Evolutionary conservation across 805 yeast genomes (phyloP).

Genomic region (Pachysolen tannophilus): DNA sequence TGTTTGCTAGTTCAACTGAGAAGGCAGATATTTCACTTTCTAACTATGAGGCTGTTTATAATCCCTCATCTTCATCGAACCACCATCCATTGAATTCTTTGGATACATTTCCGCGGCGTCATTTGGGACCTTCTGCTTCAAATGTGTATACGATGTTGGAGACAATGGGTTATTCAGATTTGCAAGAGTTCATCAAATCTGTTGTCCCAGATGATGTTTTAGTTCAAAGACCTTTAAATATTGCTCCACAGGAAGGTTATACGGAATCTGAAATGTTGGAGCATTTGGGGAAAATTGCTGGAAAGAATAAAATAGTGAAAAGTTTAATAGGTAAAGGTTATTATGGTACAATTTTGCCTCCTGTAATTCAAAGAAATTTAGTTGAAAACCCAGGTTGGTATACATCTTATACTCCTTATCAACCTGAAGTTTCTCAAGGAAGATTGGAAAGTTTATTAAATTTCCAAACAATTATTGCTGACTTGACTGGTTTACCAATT

Average conservation of each 20-base stretch:
- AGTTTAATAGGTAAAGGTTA: slow-evolving; percentile 92
- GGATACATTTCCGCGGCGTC: slow-evolving; percentile 87
- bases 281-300: slow-evolving; percentile 61
- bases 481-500: slow-evolving; percentile 88
- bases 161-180: slow-evolving; percentile 54
- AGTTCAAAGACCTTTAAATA: slow-evolving; percentile 54
- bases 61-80: slow-evolving; percentile 13
- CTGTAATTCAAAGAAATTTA: slow-evolving; percentile 87
- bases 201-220: slow-evolving; percentile 77
- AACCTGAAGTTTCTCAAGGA: slow-evolving; percentile 97
- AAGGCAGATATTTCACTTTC: slow-evolving; percentile 50
- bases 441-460: slow-evolving; percentile 84
- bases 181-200: slow-evolving; percentile 60
- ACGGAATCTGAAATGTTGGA: slow-evolving; percentile 76
- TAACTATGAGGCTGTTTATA: slow-evolving; percentile 38
- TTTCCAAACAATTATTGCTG: slow-evolving; percentile 86
- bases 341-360: slow-evolving; percentile 82
- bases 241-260: slow-evolving; percentile 66
- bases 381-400: slow-evolving; percentile 97
- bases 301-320: slow-evolving; percentile 63
- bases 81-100: slow-evolving; percentile 22
- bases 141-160: slow-evolving; percentile 62
- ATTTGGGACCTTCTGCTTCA: slow-evolving; percentile 69
- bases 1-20: slow-evolving; percentile 13
- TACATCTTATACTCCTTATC: slow-evolving; percentile 97